These are phyloP conservation scores for Lepraria neglecta DNA, from an alignment of 495 filamentous ascomycete species.

Conservation along the genomic window DNA sequence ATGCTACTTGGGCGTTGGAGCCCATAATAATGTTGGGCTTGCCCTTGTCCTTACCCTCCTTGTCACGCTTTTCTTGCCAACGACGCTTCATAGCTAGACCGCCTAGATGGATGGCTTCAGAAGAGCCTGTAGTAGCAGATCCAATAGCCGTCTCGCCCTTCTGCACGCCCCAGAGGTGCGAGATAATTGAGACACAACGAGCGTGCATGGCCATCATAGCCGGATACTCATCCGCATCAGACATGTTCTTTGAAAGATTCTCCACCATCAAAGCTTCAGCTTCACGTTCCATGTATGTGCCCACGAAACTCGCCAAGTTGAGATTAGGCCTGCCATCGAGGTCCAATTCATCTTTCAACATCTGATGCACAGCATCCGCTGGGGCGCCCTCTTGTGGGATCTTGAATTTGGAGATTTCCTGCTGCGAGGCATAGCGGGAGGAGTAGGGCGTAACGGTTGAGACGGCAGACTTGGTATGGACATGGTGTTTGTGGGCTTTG, in stretches of 20 bases:
- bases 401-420: conserved; percentile 61
- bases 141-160: conserved; percentile 63
- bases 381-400: conserved; percentile 58
- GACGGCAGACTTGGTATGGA: conserved; percentile 37
- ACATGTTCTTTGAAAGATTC: conserved; percentile 61
- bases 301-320: conserved; percentile 66
- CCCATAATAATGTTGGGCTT: conserved; percentile 75
- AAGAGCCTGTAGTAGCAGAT: conserved; percentile 65
- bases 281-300: conserved; percentile 64
- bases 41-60: conserved; percentile 53
- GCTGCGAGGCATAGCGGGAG: conserved; percentile 53
- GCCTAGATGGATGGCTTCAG: conserved; percentile 68
- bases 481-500: conserved; percentile 38
- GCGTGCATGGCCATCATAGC: conserved; percentile 67
- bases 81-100: conserved; percentile 73
- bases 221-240: conserved; percentile 71
- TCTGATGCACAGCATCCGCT: conserved; percentile 57
- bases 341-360: conserved; percentile 68
- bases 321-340: conserved; percentile 67
- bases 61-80: conserved; percentile 61
- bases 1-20: conserved; percentile 67
- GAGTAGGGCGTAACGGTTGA: conserved; percentile 58
- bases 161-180: conserved; percentile 61
- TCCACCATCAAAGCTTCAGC: conserved; percentile 60
- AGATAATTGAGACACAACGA: conserved; percentile 61